phyloP scores from a whole-genome alignment of 2,329 filamentous ascomycete species.

The Xylariaceae sp. region DNA sequence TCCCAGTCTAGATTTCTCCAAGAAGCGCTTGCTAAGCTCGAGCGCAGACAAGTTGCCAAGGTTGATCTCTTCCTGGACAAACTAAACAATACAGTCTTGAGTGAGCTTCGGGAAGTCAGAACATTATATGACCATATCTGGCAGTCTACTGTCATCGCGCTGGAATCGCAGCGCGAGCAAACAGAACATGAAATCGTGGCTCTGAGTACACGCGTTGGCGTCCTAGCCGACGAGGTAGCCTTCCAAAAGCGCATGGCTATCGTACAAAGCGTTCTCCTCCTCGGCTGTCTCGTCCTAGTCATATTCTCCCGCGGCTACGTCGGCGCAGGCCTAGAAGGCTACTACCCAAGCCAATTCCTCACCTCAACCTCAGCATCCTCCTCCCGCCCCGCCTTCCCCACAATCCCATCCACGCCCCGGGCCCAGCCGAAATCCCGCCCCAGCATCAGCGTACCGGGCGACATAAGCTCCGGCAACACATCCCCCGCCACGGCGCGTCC shows the following conservation, averaged over 20 bases:
- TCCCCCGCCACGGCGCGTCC: conserved; percentile 7
- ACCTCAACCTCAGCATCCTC: conserved; percentile 18
- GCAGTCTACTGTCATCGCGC: conserved; percentile 89
- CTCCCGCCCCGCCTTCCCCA: conserved; percentile 26
- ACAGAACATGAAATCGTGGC: conserved; percentile 79
- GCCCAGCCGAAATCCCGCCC: conserved; percentile 6
- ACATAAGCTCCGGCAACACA: conserved; percentile 13
- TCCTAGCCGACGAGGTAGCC: conserved; percentile 88
- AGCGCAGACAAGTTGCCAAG: conserved; percentile 81
- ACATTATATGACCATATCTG: conserved; percentile 93
- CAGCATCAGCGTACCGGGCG: conserved; percentile 10
- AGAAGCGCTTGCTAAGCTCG: conserved; percentile 78
- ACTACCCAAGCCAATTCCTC: conserved; percentile 31
- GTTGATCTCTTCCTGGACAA: conserved; percentile 74
- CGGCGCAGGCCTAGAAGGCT: conserved; percentile 27
- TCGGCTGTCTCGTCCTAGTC: conserved; percentile 81
- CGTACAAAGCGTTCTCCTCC: conserved; percentile 78
- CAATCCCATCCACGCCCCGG: conserved; percentile 28
- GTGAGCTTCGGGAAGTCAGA: conserved; percentile 71
- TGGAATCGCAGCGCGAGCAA: conserved; percentile 82
- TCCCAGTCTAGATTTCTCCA: conserved; percentile 88
- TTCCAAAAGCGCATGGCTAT: conserved; percentile 90
- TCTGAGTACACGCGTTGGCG: conserved; percentile 70
- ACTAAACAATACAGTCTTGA: conserved; percentile 81
- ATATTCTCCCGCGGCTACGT: conserved; percentile 62